Conservation (phyloP, 306 rosid genomes). For the Boehmeria nivea region DNA sequence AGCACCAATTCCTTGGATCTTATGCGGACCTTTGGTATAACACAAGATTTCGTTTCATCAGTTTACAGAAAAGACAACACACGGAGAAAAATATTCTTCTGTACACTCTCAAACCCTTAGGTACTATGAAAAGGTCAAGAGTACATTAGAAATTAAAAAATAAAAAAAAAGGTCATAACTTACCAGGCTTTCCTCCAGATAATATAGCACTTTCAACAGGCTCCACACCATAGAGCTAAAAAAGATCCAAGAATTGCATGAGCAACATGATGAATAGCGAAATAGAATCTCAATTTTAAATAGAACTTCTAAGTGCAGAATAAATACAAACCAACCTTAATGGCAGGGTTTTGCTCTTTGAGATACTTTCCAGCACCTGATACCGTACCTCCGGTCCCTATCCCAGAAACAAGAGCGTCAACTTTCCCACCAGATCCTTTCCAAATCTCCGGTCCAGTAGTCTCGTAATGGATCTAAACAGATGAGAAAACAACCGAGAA, state of each 20-base stretch:
- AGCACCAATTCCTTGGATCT: constrained; percentile 98
- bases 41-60: constrained; percentile 23
- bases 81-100: neutral
- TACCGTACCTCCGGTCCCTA: constrained; percentile 91
- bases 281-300: constrained; percentile 3
- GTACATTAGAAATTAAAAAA: neutral
- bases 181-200: constrained; percentile 92
- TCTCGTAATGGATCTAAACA: constrained; percentile 74
- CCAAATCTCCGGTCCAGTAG: constrained; percentile 98
- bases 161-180: constrained; percentile 19
- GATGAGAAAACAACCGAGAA: no score
- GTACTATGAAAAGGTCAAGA: neutral
- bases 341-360: constrained; percentile 72
- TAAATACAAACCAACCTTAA: constrained; percentile 51
- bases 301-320: constrained; percentile 2
- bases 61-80: constrained; percentile 3
- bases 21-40: constrained; percentile 70
- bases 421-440: constrained; percentile 59
- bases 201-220: constrained; percentile 85
- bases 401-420: constrained; percentile 88
- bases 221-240: constrained; percentile 75
- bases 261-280: neutral
- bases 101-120: neutral
- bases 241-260: constrained; percentile 3
- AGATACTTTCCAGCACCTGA: constrained; percentile 85